Conservation (phyloP, 495 filamentous ascomycete species). For the Penicillium waksmanii region DNA sequence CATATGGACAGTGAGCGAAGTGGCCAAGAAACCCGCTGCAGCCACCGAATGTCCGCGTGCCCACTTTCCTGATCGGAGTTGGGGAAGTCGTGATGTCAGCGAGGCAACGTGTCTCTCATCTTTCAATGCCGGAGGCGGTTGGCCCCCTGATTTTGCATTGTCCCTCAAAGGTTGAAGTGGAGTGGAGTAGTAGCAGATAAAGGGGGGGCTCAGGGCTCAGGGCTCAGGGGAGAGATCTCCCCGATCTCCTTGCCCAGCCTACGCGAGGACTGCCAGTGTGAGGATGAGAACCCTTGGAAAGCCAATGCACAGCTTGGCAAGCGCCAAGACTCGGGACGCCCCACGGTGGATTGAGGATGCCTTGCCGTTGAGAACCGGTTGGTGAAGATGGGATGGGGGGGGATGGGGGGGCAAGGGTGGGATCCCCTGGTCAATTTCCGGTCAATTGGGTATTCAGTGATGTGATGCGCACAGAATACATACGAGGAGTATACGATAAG, state of each 20-base stretch:
- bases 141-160: background rate
- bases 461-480: too few species aligned
- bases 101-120: background rate
- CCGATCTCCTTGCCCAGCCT: background rate
- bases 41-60: slow-evolving; percentile 4
- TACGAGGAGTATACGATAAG: too few species aligned
- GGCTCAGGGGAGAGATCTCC: background rate
- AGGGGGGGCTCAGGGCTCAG: background rate
- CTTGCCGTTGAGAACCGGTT: slow-evolving; percentile 2
- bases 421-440: too few species aligned
- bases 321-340: slow-evolving; percentile 3
- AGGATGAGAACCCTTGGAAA: background rate
- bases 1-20: background rate
- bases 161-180: background rate
- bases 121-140: background rate
- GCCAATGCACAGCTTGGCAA: slow-evolving; percentile 2
- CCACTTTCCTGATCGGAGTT: background rate
- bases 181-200: background rate
- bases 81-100: slow-evolving; percentile 5
- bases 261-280: background rate
- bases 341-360: background rate
- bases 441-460: too few species aligned
- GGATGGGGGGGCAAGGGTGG: background rate
- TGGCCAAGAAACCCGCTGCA: background rate
- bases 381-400: background rate